phyloP scores from a whole-genome alignment of 305 asterid species.

The Fraxinus sp. region DNA sequence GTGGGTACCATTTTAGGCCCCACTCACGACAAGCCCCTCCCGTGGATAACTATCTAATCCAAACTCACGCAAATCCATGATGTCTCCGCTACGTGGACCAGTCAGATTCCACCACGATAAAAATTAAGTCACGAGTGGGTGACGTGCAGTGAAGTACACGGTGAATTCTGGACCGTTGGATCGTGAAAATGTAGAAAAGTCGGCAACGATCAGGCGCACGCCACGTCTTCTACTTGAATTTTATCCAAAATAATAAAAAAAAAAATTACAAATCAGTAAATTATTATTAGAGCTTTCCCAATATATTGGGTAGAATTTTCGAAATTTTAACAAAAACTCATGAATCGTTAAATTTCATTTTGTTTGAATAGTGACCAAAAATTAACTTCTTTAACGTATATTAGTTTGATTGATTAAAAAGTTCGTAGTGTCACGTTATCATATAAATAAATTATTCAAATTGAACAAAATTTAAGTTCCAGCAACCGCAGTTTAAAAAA shows the following conservation, averaged over 20 bases:
- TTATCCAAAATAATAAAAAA: background rate
- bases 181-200: background rate
- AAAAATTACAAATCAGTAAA: background rate
- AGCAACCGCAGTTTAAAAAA: no score
- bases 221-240: background rate
- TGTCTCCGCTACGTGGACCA: background rate
- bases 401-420: no score
- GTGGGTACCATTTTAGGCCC: background rate
- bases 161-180: background rate
- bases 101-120: background rate
- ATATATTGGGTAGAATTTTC: no score
- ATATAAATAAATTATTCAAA: no score
- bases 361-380: no score
- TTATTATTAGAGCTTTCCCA: no score
- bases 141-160: background rate
- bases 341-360: no score
- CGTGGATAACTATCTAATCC: constrained; percentile 1
- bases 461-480: no score
- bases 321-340: no score
- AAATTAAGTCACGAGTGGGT: background rate
- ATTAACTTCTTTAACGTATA: no score
- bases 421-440: no score
- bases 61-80: background rate
- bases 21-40: background rate
- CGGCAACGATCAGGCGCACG: background rate